Conservation (phyloP, 306 rosid genomes). For the Sesbania bispinosa region DNA sequence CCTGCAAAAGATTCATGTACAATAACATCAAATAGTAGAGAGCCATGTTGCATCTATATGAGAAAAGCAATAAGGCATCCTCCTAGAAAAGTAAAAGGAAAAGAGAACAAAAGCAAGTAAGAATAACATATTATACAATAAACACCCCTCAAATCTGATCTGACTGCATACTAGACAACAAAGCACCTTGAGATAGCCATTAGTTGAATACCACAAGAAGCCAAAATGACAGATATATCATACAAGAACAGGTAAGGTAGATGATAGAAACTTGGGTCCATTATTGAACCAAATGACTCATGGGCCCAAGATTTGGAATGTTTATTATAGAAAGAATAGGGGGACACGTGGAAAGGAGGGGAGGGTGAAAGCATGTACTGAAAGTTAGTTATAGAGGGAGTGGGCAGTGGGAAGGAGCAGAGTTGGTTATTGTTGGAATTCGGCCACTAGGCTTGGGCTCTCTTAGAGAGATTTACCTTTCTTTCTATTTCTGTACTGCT, state of each 20-base stretch:
- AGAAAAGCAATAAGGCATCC: neutral
- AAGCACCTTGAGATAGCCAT: neutral
- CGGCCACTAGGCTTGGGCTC: too few relatives aligned
- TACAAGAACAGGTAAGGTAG: neutral
- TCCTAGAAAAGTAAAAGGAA: neutral
- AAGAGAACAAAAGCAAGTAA: neutral
- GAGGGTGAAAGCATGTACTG: too few relatives aligned
- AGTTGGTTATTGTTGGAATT: too few relatives aligned
- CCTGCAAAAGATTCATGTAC: constrained; percentile 41
- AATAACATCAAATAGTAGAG: neutral
- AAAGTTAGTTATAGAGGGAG: too few relatives aligned
- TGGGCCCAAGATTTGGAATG: too few relatives aligned
- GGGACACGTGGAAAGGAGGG: too few relatives aligned
- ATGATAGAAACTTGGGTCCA: too few relatives aligned
- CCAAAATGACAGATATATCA: neutral
- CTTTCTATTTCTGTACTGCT: too few relatives aligned
- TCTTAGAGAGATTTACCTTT: too few relatives aligned
- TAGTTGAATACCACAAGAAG: neutral
- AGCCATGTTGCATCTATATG: neutral
- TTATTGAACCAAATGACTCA: too few relatives aligned
- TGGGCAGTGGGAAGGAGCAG: too few relatives aligned
- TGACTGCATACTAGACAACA: neutral
- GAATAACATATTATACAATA: neutral
- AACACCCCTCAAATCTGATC: neutral
- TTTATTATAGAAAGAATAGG: too few relatives aligned